phyloP scores from a whole-genome alignment of 257 asterid genomes.

The Voacanga thouarsii region DNA sequence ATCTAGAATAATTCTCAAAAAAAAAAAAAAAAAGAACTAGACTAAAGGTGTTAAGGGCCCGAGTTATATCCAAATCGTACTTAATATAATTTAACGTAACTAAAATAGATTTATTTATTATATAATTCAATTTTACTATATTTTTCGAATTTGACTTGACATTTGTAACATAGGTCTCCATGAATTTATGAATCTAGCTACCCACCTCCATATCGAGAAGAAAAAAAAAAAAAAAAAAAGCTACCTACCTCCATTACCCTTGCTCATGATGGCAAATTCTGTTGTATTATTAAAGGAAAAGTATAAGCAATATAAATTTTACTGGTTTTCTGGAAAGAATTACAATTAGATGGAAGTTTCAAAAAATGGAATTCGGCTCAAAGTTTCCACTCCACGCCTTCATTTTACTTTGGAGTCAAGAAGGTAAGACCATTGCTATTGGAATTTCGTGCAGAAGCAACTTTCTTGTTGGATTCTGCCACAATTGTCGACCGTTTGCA shows the following conservation, averaged over 20 bases:
- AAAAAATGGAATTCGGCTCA: neutral
- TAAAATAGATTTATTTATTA: no score
- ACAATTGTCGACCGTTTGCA: no score
- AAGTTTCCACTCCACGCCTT: neutral
- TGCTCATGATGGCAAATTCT: neutral
- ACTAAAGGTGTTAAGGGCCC: no score
- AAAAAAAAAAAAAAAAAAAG: no score
- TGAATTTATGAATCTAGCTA: neutral
- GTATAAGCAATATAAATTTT: neutral
- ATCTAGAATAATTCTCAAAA: no score
- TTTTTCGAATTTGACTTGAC: no score
- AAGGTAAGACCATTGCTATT: neutral
- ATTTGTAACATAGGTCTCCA: neutral
- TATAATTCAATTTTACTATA: no score
- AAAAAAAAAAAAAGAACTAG: no score
- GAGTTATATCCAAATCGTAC: no score
- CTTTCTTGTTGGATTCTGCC: neutral
- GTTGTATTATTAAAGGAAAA: no score
- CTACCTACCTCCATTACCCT: neutral
- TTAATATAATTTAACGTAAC: no score
- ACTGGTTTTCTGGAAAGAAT: neutral
- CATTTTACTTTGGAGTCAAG: constrained; percentile 5
- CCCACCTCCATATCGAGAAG: neutral
- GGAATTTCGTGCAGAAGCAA: neutral
- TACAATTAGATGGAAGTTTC: neutral